A percentile compares a stretch with the other conserved stretches of the same genome.
Conservation (phyloP, 148 eudicot species). For the Camellia lanceoleosa region DNA sequence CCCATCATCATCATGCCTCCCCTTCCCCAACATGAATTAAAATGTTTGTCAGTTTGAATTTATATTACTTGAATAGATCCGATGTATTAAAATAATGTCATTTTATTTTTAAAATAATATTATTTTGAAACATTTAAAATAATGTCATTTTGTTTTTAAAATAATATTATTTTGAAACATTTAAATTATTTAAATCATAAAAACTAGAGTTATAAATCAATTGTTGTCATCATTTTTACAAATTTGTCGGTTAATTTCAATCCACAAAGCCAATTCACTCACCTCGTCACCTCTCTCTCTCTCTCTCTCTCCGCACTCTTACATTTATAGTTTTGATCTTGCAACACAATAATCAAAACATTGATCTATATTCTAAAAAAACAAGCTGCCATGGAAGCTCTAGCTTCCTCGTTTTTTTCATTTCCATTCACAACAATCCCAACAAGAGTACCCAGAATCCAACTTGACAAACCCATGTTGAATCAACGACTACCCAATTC, state of each 20-base stretch:
- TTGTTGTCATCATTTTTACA: not conserved
- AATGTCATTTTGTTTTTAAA: too few relatives aligned
- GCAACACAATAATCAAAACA: not conserved
- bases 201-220: not conserved
- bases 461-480: conserved; percentile 15
- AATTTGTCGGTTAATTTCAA: not conserved
- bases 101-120: too few relatives aligned
- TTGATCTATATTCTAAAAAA: not conserved
- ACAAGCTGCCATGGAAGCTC: conserved; percentile 34
- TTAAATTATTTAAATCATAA: too few relatives aligned
- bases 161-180: too few relatives aligned
- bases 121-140: too few relatives aligned
- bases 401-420: conserved; percentile 25
- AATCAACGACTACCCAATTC: conserved; percentile 11
- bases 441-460: conserved; percentile 8
- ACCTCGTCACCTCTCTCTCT: not conserved
- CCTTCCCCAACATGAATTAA: too few relatives aligned
- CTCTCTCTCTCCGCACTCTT: not conserved
- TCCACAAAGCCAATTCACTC: not conserved
- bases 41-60: too few relatives aligned
- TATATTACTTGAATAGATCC: too few relatives aligned
- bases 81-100: too few relatives aligned
- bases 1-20: too few relatives aligned
- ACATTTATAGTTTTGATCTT: not conserved
- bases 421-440: conserved; percentile 21